Evolutionary conservation across 2,329 filamentous ascomycete species (phyloP), one percentile per base, ranked within the genome.

Genomic region (Colletotrichum magnum): DNA sequence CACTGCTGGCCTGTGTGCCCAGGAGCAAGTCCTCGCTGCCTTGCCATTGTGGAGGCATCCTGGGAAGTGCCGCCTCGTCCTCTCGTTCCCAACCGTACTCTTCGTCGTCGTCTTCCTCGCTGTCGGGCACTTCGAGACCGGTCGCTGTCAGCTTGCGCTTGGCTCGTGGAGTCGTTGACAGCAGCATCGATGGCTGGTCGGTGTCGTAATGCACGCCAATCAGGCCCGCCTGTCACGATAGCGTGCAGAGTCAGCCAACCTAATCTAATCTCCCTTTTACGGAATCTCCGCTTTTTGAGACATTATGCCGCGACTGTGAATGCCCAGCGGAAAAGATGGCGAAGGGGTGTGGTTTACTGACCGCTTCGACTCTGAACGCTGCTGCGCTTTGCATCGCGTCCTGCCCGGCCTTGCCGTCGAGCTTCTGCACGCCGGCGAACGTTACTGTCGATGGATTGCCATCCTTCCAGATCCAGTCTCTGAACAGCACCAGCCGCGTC

Each of bases 401-500:
- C 21, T 78, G 73, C 26, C 77, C 77, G 2, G 75, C 74, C 74
- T 84, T 87, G 7, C 91, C 90, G 72, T 89, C 86, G 45, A 88
- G 79, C 78, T 93, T 94, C 75, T 92, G 87, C 12, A 94, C 81
- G 58, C 90, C 90, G 12, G 86, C 89, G 72, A 93, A 84, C 66
- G 88, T 86, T 51, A 88, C 79, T 72, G 86, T 84, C 69, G 84
- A 83, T 26, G 83, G 80, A 18, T 79, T 79, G 52, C 81, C 80
- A 51, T 81, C 80, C 60, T 81, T 79, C 81, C 85, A 88, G 70
- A 84, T 87, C 88, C 89, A 95, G 81, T 97, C 94, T 74, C 92
- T 88, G 79, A 96, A 97, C 41, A 97, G 79, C 26, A 92, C 91
- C 70, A 97, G 79, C 62, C 94, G 87, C 50, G 90, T 93, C 70